These are phyloP conservation scores for Trichoderma sp. DNA, from an alignment of 2,329 filamentous ascomycete genomes.

Conservation along the genomic window DNA sequence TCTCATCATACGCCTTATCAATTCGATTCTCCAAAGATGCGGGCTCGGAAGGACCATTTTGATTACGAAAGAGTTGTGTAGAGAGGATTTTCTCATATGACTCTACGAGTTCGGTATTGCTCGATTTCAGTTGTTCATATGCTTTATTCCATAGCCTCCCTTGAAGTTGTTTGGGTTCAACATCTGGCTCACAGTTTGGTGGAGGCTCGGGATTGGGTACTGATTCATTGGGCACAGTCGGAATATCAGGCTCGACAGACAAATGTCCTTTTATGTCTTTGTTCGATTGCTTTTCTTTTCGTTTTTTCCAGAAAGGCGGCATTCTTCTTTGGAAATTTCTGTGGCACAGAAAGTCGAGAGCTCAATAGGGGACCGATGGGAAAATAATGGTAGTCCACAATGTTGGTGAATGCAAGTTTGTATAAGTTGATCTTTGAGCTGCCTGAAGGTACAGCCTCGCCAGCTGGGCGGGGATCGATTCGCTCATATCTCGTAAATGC, in stretches of 20 bases:
- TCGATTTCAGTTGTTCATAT: not conserved
- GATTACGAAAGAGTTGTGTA: not conserved
- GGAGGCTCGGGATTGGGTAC: not conserved
- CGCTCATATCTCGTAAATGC: not conserved
- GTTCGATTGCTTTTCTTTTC: not conserved
- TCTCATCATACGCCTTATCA: not conserved
- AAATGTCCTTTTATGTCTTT: not conserved
- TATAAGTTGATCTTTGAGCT: not conserved
- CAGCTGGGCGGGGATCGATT: not conserved
- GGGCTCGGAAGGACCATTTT: not conserved
- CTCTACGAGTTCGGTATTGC: not conserved
- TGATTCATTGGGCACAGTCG: not conserved
- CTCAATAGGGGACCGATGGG: not conserved
- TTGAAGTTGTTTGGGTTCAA: not conserved
- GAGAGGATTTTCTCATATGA: not conserved
- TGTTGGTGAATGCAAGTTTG: not conserved
- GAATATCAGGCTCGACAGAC: not conserved
- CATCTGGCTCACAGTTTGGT: not conserved
- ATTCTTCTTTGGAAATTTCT: not conserved
- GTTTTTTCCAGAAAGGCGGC: not conserved
- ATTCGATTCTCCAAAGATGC: not conserved
- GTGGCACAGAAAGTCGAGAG: not conserved
- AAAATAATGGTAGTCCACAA: not conserved
- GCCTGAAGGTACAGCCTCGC: not conserved
- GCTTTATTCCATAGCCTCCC: not conserved